Evolutionary conservation across 345 rosid species (phyloP), one percentile per base, ranked within the genome.

Genomic region (Melastoma malabathricum): DNA sequence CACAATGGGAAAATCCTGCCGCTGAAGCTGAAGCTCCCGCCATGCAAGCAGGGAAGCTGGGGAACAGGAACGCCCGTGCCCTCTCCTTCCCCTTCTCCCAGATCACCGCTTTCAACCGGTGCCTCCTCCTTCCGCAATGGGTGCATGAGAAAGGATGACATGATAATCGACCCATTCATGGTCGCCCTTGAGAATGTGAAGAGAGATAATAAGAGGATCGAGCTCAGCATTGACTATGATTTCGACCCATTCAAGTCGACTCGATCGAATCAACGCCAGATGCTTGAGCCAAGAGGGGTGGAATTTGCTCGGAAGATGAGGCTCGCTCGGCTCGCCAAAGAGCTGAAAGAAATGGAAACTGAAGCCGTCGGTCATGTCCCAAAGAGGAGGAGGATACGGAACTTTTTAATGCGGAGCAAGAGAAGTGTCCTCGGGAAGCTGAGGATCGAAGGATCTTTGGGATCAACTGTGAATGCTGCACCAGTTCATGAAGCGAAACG

Each of bases 221-320:
- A 44, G 15, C 17, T 18, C 50, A 10, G 9, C 22, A 10, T 18
- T 19, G 27, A 47, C 7, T 13, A 13, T 19, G 48, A 43, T 12
- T 53, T 34, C 48, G 1, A 17, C 38, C 22, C 16, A 20, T 13
- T 47, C 29, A 9, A 6, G 29, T 45, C 31, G 48, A 46, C 47
- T 43, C 13, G 50, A 0, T 0, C 19, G 15, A 54, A 38, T 10
- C 47, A 58, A 34, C 27, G 23, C 45, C 57, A 49, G 46, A 5
- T 57, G 52, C 49, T 47, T 12, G 63, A 67, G 50, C 68, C 68
- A 27, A 70, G 64, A 45, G 75, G 75, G 15, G 54, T 55, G 20
- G 19, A 60, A 55, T 59, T 64, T 20, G 72, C 72, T 1, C 57
- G 74, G 47, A 50, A 44, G 6, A 50, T 56, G 16, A 67, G 65